phyloP scores from a whole-genome alignment of 352 stramenopile species.

The Phytophthora nicotianae region DNA sequence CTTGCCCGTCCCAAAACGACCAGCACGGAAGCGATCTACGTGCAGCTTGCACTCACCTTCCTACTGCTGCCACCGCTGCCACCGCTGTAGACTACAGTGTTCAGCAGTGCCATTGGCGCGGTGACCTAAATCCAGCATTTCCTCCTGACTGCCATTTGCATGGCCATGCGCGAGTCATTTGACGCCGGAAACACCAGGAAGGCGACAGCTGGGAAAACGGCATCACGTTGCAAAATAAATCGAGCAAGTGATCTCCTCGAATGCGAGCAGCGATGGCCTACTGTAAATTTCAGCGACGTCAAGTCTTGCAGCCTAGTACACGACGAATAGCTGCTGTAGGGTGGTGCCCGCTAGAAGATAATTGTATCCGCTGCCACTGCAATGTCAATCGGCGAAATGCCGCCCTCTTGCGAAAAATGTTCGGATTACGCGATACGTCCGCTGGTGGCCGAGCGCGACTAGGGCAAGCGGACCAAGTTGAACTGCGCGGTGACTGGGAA shows the following conservation, averaged over 20 bases:
- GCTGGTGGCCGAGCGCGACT: conserved; percentile 10
- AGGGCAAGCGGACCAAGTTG: conserved; percentile 21
- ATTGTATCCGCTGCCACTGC: background rate
- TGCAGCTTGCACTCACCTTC: too few relatives aligned
- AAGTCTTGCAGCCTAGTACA: background rate
- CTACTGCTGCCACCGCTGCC: background rate
- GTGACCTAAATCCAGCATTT: background rate
- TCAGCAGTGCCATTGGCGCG: too few relatives aligned
- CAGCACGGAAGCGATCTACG: too few relatives aligned
- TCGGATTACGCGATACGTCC: conserved; percentile 29
- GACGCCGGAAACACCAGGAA: background rate
- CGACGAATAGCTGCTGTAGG: background rate
- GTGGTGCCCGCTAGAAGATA: too few relatives aligned
- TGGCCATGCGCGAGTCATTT: conserved; percentile 3
- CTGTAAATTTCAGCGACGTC: background rate
- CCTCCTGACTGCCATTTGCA: conserved; percentile 1
- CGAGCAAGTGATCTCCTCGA: background rate
- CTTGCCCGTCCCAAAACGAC: too few relatives aligned
- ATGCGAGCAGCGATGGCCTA: background rate
- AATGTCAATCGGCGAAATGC: background rate
- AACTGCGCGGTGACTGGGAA: background rate
- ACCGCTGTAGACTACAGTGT: too few relatives aligned
- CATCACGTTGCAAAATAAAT: conserved; percentile 1
- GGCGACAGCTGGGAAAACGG: conserved; percentile 12
- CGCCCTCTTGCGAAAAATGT: background rate